Conservation (phyloP, 2,329 filamentous ascomycete genomes). For the Pseudogymnoascus sp. region DNA sequence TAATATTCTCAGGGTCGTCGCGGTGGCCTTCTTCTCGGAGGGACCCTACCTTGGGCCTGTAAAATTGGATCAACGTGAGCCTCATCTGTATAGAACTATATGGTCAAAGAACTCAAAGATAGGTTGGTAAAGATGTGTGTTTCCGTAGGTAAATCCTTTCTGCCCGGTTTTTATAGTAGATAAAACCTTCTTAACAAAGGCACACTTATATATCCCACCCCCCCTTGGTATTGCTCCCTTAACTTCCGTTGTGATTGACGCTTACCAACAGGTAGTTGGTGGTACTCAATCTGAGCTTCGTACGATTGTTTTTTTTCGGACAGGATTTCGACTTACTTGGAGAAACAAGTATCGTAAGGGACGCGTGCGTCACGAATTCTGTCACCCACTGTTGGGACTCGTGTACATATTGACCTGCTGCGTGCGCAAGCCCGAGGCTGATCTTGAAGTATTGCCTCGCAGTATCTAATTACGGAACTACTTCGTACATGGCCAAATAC, state of each 20-base stretch:
- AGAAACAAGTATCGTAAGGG: neutral
- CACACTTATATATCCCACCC: constrained; percentile 9
- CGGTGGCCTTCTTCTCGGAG: constrained; percentile 12
- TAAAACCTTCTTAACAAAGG: constrained; percentile 14
- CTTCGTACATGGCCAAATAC: neutral
- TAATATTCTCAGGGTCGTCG: constrained; percentile 15
- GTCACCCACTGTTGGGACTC: neutral
- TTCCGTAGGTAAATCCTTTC: neutral
- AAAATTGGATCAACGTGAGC: constrained; percentile 15
- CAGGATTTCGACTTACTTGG: constrained; percentile 7
- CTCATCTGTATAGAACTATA: constrained; percentile 15
- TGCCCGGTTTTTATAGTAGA: constrained; percentile 1
- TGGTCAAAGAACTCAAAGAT: constrained; percentile 12
- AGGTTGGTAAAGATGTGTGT: neutral
- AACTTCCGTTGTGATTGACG: constrained; percentile 9
- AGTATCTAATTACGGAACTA: neutral
- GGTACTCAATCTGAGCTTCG: constrained; percentile 13
- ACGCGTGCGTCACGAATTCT: neutral
- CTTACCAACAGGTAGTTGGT: constrained; percentile 7
- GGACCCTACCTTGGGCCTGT: neutral
- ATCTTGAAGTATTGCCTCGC: neutral
- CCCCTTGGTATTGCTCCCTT: constrained; percentile 11
- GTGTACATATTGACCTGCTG: neutral
- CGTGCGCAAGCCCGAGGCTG: neutral
- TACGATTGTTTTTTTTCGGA: constrained; percentile 9